Base-by-base conservation (phyloP, 2,329 filamentous ascomycete genomes). In the Epichloe coenophiala region DNA sequence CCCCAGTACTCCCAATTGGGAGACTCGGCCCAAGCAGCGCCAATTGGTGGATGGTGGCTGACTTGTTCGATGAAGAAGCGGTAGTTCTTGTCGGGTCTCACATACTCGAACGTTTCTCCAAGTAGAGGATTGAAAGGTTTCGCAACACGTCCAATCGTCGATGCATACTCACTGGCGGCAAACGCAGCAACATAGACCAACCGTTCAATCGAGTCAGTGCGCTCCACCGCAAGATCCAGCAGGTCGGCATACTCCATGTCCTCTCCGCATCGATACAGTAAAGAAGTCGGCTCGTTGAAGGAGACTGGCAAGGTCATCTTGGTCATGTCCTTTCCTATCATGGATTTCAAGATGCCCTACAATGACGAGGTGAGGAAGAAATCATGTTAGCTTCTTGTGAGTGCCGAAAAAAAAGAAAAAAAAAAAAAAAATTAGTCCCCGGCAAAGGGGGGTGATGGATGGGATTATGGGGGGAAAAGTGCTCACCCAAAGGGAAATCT, bases 281-380 rank as follows among this genome's bases (percentile, higher is more conserved):
- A 73, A 5, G 93, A 97, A 0, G 93, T 98, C 0, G 93, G 93
- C 67, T 98, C 93, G 68, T 98, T 98, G 73, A 98, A 97, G 0
- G 93, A 95, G 2, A 98, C 93, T 0, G 93, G 93, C 19, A 98
- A 72, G 0, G 93, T 97, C 91, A 98, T 98, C 73, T 94, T 97
- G 38, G 93, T 97, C 93, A 98, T 97, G 63, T 98, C 93, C 66
- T 98, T 97, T 56, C 93, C 93, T 68, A 98, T 95, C 93, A 98
- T 97, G 21, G 91, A 97, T 71, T 97, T 98, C 56, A 98, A 72
- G 59, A 98, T 96, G 57, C 86, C 85, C 90, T 96, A 56, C 31
- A 45, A 38, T 23, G n/a, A 31, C 4, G n/a, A 13, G 33, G 17
- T 11, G 27, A 37, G 15, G n/a, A 23, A 45, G 11, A 42, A 23